phyloP scores from a whole-genome alignment of 192 early-diverging fungal species.

The Coemansia biformis region DNA sequence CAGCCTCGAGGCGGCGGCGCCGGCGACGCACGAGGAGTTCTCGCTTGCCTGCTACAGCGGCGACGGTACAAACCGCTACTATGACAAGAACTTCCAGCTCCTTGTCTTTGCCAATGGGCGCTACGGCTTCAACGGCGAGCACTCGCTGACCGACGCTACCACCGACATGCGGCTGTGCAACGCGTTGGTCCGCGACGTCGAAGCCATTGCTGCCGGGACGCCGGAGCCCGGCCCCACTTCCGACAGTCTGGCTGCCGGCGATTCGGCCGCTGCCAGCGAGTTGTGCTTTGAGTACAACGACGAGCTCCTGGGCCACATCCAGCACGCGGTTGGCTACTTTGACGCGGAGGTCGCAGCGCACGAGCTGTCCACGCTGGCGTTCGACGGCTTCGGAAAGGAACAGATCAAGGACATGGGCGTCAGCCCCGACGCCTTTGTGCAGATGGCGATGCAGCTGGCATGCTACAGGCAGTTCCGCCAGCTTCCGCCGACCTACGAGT shows the following conservation, averaged over 20 bases:
- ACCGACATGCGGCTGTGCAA: constrained; percentile 71
- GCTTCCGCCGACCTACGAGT: constrained; percentile 69
- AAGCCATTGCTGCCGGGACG: constrained; percentile 10
- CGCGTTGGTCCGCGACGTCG: constrained; percentile 55
- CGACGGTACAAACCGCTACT: constrained; percentile 67
- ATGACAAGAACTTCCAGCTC: constrained; percentile 77
- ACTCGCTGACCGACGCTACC: constrained; percentile 72
- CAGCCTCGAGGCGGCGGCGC: constrained; percentile 67
- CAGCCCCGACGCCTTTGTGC: constrained; percentile 66
- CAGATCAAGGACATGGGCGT: constrained; percentile 59
- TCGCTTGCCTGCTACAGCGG: constrained; percentile 77
- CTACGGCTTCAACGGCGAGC: constrained; percentile 73
- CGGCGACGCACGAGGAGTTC: constrained; percentile 67
- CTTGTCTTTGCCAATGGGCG: constrained; percentile 77
- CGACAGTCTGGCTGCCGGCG: constrained; percentile 10
- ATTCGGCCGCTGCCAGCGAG: constrained; percentile 9
- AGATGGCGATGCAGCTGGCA: constrained; percentile 73
- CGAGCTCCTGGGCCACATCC: constrained; percentile 51
- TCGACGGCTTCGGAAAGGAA: constrained; percentile 68
- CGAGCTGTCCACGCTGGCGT: constrained; percentile 62
- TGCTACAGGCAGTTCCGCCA: constrained; percentile 60
- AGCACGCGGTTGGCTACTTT: constrained; percentile 60
- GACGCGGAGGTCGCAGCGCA: constrained; percentile 58
- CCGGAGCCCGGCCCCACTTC: not conserved
- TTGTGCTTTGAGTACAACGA: constrained; percentile 53